Evolutionary conservation across 2,329 filamentous ascomycete genomes (phyloP), one percentile per base, ranked within the genome.

Genomic region (Aspergillus sp.): DNA sequence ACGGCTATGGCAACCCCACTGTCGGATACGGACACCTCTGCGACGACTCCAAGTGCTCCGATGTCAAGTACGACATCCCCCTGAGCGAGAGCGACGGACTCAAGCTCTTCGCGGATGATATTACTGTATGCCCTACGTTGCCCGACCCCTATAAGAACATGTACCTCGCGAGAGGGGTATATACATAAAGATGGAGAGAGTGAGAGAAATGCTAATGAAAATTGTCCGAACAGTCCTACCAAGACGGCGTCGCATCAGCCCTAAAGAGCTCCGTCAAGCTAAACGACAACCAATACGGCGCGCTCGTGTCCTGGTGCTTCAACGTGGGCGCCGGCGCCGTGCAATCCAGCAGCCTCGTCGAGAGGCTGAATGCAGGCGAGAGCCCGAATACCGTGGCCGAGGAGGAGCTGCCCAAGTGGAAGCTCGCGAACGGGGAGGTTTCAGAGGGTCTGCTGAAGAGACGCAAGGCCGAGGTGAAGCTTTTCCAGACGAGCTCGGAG

Each of bases 11-110:
- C 26, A 68, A 78, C 24, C 78, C 79, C 0, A 83, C 79, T 4
- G 76, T 83, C 0, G 81, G 80, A 3, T 82, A 81, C 59, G 81
- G 81, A 15, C 81, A 83, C 62, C 70, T 80, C 9, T 83, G 80
- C 68, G 57, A 65, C 34, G 70, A 74, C 8, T 59, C 66, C 7
- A 68, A 64, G 12, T 83, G 80, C 67, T 63, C 72, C 1, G 80
- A 83, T 34, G 74, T 83, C 26, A 65, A 68, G 8, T 82, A 80
- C 64, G 57, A 68, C 0, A 78, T 81, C 58, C 81, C 81, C 0
- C 66, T 83, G 15, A 77, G 74, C 3, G 61, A 74, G 26, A 65
- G 66, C 1, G 71, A 76, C 22, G 81, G 76, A 20, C 71, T 74
- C 44, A 67, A 70, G 44, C 68, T 82, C 1, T 70, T 83, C 3